A percentile compares a stretch with the other conserved stretches of the same genome.
Evolutionary conservation across 1,284 basidiomycete species (phyloP).

Genomic region (Melampsora americana): DNA sequence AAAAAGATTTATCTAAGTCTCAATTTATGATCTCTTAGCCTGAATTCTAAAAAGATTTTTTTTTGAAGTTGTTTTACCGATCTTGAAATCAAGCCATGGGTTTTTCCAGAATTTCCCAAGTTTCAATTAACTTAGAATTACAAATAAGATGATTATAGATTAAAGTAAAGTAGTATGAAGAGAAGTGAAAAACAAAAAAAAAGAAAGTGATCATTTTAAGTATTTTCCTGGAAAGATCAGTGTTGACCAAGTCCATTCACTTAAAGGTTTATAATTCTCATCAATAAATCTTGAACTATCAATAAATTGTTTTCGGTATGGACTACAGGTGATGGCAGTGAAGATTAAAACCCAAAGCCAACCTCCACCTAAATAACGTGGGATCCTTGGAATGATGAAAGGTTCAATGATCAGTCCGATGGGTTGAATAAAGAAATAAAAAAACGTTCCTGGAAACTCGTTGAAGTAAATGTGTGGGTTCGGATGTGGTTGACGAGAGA

Average conservation of each 20-base stretch:
- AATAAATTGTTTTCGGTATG: slow-evolving; percentile 9
- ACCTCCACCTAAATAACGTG: slow-evolving; percentile 12
- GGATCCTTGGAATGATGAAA: slow-evolving; percentile 23
- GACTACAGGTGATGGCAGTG: background rate
- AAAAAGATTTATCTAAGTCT: too few species aligned
- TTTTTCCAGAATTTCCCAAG: too few species aligned
- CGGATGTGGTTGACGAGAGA: slow-evolving; percentile 20
- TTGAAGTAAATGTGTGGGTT: slow-evolving; percentile 1
- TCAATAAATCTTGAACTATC: slow-evolving; percentile 4
- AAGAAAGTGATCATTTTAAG: too few species aligned
- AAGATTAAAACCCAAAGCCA: slow-evolving; percentile 28
- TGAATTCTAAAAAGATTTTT: too few species aligned
- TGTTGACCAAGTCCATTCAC: background rate
- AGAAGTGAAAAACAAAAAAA: too few species aligned
- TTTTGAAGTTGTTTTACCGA: too few species aligned
- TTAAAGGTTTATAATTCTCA: background rate
- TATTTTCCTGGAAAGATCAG: slow-evolving; percentile 8
- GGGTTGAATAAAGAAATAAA: slow-evolving; percentile 29
- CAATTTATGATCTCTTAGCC: too few species aligned
- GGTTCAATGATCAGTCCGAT: slow-evolving; percentile 23
- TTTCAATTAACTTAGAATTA: too few species aligned
- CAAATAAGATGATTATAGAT: too few species aligned
- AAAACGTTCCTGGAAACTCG: slow-evolving; percentile 10
- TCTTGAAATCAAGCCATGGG: too few species aligned
- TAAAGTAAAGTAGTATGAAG: too few species aligned